These are phyloP conservation scores for Lepiota venenata DNA, from an alignment of 768 basidiomycete species.

Conservation along the genomic window DNA sequence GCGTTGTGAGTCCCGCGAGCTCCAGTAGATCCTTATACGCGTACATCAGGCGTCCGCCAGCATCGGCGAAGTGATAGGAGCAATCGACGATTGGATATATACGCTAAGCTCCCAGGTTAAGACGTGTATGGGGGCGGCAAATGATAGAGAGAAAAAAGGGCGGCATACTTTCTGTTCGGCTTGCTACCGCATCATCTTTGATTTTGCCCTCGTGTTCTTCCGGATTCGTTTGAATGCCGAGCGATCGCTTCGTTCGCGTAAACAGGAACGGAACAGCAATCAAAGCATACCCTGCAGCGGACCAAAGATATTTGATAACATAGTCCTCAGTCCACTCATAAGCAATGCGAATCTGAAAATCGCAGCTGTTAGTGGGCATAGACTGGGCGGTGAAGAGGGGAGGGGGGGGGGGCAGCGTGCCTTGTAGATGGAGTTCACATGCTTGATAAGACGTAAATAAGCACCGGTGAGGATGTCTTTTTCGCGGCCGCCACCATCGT, in stretches of 20 bases:
- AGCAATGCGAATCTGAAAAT: conserved; percentile 72
- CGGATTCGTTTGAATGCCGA: conserved; percentile 21
- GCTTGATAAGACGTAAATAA: conserved; percentile 78
- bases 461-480: conserved; percentile 75
- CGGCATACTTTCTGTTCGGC: conserved; percentile 43
- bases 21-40: conserved; percentile 95
- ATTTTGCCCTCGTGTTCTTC: conserved; percentile 5
- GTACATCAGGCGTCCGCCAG: conserved; percentile 94
- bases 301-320: conserved; percentile 96
- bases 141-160: neutral
- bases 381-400: neutral
- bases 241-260: conserved; percentile 47
- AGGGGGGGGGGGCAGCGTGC: conserved; percentile 27
- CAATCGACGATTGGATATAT: conserved; percentile 90
- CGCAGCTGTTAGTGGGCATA: neutral
- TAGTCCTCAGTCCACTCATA: conserved; percentile 98
- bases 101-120: conserved; percentile 36
- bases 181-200: conserved; percentile 39
- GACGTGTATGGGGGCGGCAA: neutral
- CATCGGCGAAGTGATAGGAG: conserved; percentile 94
- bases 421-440: conserved; percentile 92
- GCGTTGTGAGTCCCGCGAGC: conserved; percentile 89
- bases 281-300: conserved; percentile 85
- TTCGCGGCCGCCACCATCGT: conserved; percentile 84
- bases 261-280: conserved; percentile 90